These are phyloP conservation scores for Ananas comosus DNA, from an alignment of 176 grass and related monocot genomes.

Conservation along the genomic window DNA sequence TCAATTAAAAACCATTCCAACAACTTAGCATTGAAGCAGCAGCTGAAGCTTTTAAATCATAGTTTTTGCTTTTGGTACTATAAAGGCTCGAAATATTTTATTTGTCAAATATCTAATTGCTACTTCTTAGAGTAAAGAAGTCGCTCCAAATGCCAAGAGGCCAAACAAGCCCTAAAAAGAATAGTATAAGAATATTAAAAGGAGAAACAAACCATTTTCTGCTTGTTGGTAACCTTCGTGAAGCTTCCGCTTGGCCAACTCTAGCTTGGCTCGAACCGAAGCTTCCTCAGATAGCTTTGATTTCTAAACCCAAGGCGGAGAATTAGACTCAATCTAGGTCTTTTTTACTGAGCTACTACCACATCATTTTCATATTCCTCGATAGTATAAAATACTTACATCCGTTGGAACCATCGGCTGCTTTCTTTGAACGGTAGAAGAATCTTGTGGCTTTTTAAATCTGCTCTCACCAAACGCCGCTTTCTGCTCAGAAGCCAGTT, in stretches of 20 bases:
- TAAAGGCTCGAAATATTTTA: too few species aligned
- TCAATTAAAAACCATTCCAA: too few species aligned
- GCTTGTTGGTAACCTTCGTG: conserved; percentile 89
- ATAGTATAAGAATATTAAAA: too few species aligned
- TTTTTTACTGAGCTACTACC: conserved; percentile 7
- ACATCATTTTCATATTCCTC: conserved; percentile 3
- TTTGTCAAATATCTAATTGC: too few species aligned
- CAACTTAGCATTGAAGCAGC: too few species aligned
- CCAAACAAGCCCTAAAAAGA: too few species aligned
- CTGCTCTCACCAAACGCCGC: conserved; percentile 20
- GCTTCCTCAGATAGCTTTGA: conserved; percentile 31
- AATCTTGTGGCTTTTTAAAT: conserved; percentile 19
- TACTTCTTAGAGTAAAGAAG: too few species aligned
- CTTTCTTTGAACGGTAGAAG: conserved; percentile 33
- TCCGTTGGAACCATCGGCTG: conserved; percentile 24
- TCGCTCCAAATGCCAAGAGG: too few species aligned
- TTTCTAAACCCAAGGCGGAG: conserved; percentile 33
- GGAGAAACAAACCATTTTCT: conserved; percentile 60
- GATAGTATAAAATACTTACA: conserved; percentile 49
- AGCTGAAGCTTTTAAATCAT: too few species aligned
- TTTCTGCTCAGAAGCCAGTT: too few species aligned
- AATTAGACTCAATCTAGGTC: conserved; percentile 22
- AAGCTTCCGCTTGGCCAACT: conserved; percentile 73
- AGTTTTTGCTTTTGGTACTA: too few species aligned
- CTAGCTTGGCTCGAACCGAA: conserved; percentile 44